These are phyloP conservation scores for Serendipita sp. DNA, from an alignment of 768 basidiomycete genomes.

Conservation along the genomic window DNA sequence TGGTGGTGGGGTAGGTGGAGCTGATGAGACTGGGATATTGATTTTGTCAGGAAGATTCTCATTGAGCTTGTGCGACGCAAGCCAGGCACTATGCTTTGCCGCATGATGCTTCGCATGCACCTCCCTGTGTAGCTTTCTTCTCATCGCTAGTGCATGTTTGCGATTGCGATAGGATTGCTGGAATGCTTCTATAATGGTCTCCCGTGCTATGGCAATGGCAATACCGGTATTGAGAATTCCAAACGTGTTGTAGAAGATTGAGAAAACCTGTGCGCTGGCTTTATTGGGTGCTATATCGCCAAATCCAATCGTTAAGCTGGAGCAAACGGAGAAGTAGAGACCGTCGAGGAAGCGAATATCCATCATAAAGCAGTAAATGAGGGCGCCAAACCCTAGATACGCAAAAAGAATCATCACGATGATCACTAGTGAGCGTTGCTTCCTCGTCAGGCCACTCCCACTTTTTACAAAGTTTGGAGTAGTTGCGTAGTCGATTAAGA, in stretches of 20 bases:
- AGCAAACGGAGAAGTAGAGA: conserved; percentile 52
- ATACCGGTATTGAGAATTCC: conserved; percentile 52
- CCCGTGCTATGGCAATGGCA: conserved; percentile 47
- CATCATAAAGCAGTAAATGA: conserved; percentile 36
- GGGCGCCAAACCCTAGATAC: conserved; percentile 59
- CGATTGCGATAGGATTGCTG: conserved; percentile 49
- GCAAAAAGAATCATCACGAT: conserved; percentile 56
- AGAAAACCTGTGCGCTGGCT: conserved; percentile 39
- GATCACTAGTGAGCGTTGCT: conserved; percentile 59
- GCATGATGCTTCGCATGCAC: conserved; percentile 13
- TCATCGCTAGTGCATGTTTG: conserved; percentile 29
- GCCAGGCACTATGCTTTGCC: conserved; percentile 17
- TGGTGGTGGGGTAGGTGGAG: conserved; percentile 11
- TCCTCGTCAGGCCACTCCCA: conserved; percentile 65
- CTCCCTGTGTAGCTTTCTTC: conserved; percentile 25
- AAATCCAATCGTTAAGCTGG: conserved; percentile 29
- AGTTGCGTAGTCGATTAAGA: conserved; percentile 42
- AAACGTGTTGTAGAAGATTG: conserved; percentile 29
- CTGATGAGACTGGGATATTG: conserved; percentile 39
- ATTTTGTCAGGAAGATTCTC: conserved; percentile 41
- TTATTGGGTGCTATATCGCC: conserved; percentile 52
- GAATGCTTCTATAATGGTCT: conserved; percentile 56
- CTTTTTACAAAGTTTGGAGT: conserved; percentile 48
- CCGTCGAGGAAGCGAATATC: conserved; percentile 50
- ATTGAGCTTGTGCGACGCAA: neutral